Base-by-base conservation (phyloP, 345 rosid genomes). In the Eucalyptus victrix region DNA sequence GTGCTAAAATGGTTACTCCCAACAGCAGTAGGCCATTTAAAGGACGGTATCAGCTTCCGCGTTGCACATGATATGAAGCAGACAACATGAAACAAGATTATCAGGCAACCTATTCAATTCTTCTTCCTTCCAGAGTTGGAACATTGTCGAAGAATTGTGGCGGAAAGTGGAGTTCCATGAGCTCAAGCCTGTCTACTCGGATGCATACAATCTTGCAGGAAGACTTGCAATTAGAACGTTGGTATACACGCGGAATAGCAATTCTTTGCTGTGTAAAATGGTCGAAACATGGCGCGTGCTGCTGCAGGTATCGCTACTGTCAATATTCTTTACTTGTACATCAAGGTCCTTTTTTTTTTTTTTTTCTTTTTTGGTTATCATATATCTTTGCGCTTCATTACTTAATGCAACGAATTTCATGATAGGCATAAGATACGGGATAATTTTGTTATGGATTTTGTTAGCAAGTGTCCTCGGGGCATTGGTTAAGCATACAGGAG, bases 1-100 rank as follows among this genome's bases (percentile, higher is more conserved):
- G 89, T 94, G 92, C 92, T 95, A 89, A 95, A 91, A 91, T 97
- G 99, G 99, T 91, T 97, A 37, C 94, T 96, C 86, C 99, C 97
- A 32, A 92, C 95, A 42, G 91, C 95, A 85, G 87, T 91, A 26
- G 89, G 93, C 93, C 96, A 97, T 91, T 93, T 96, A 40, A 94
- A 93, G 92, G 98, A 96, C 47, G 97, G 96, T 89, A 90, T 90
- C 67, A 90, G 86, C 93, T 96, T 94, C 91, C 95, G 93, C 49
- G 89, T 95, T 24, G 88, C 92, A 54, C 94, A 94, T 86, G 93
- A 94, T 50, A 90, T 92, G 89, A 95, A 86, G 51, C 92, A 54
- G 89, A 89, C 44, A 83, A 40, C 47, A 37, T 37, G 47, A 76
- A 21, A 76, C 83, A 37, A 37, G 83, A 37, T 37, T 37, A 76